Percentiles rank a stretch among this genome's conserved stretches.
Evolutionary conservation across 225 moss, liverwort and hornwort genomes (phyloP).

Genomic region (Pseudoscleropodium purum): DNA sequence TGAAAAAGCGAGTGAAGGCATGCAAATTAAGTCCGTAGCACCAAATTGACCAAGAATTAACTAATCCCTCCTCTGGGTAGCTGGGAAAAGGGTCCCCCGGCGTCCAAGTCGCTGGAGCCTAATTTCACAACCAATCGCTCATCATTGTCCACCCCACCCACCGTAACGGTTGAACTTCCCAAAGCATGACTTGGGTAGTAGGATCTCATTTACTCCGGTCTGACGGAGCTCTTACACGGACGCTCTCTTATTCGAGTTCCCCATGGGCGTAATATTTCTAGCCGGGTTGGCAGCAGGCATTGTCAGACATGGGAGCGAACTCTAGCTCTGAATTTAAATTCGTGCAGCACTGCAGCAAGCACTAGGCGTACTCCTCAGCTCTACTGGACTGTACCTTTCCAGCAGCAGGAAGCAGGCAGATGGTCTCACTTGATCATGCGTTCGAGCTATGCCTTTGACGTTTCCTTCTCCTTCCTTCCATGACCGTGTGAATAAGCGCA

Average conservation of each 20-base stretch:
- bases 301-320: not conserved
- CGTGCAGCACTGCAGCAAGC: not conserved
- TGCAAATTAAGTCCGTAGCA: not conserved
- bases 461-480: constrained; percentile 2
- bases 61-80: not conserved
- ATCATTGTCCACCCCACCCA: not conserved
- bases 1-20: not conserved
- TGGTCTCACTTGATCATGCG: not conserved
- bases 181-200: not conserved
- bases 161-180: not conserved
- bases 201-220: not conserved
- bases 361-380: not conserved
- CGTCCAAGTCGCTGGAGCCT: not conserved
- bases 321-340: not conserved
- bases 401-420: not conserved
- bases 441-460: not conserved
- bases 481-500: not conserved
- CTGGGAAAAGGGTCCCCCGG: not conserved
- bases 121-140: not conserved
- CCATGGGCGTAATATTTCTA: not conserved
- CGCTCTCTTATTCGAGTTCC: not conserved
- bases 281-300: not conserved
- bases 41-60: not conserved
- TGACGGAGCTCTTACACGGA: not conserved
- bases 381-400: not conserved